Base-by-base conservation (phyloP, 176 grass and related monocot genomes). In the Oropetium thomaeum region DNA sequence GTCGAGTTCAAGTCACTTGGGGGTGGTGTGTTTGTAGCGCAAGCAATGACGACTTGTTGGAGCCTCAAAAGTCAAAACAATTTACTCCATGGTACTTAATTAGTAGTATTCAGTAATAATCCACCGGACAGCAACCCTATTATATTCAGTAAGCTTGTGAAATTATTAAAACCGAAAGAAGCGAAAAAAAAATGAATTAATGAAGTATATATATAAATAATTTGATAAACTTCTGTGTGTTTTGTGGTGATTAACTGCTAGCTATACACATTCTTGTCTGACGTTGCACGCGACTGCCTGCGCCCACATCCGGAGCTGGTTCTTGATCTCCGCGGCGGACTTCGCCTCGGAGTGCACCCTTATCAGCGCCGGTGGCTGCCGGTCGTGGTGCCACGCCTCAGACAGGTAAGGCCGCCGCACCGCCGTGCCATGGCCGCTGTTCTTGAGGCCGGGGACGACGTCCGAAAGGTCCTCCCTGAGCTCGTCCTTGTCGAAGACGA, bases 221-320 rank as follows among this genome's bases (percentile, higher is more conserved):
- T 60, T 58, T 29, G 55, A 10, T 63, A n/a, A n/a, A n/a, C n/a
- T 12, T 37, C 8, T 22, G 23, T 65, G 9, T 65, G 4, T 25
- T 20, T 37, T 65, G 14, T 12, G 4, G 20, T 1, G 4, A 34
- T 8, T 17, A 3, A 41, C 4, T 16, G 12, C 16, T 78, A 22
- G 20, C 49, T 22, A 52, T 19, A 22, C 49, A 48, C 84, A 72
- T 19, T 87, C 86, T 58, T 84, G 79, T 65, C 85, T 67, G 39
- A 70, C 82, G 54, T 88, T 91, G 86, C 88, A 94, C 28, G 96
- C 96, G 62, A 98, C 96, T 29, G 96, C 89, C 76, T 90, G 87
- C 37, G 96, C 96, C 96, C 96, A 98, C 77, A 90, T 89, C 79
- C 78, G 78, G 34, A 98, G 79, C 82, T 92, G 89, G 77, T 98